phyloP scores from a whole-genome alignment of 2,329 filamentous ascomycete genomes.

The Aspergillus sp. region DNA sequence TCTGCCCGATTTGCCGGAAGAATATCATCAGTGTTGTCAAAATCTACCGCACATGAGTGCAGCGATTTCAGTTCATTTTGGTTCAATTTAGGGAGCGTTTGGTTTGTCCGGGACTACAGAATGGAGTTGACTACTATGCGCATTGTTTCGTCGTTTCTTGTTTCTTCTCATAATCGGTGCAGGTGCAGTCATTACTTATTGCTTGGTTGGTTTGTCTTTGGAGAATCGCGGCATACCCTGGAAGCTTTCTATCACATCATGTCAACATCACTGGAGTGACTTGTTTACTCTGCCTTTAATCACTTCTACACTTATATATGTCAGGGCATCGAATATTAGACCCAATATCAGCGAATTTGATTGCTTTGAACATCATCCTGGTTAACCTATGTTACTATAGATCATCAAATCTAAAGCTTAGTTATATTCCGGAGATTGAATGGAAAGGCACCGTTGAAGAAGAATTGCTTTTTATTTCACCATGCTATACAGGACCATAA shows the following conservation, averaged over 20 bases:
- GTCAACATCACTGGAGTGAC: not conserved
- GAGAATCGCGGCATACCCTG: conserved; percentile 21
- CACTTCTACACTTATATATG: not conserved
- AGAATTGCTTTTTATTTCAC: conserved; percentile 18
- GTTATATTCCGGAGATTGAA: not conserved
- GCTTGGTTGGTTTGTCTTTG: conserved; percentile 9
- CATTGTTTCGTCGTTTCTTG: not conserved
- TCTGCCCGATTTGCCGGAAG: conserved; percentile 62
- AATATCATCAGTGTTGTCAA: conserved; percentile 58
- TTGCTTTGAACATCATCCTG: not conserved
- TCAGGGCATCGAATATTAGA: not conserved
- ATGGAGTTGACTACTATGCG: not conserved
- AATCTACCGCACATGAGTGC: conserved; percentile 47
- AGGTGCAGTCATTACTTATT: not conserved
- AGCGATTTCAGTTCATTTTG: not conserved
- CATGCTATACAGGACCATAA: conserved; percentile 8
- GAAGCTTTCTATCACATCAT: conserved; percentile 7
- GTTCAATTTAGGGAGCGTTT: not conserved
- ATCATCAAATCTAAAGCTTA: too few relatives aligned
- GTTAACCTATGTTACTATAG: not conserved
- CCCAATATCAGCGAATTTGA: not conserved
- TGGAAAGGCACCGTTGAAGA: not conserved
- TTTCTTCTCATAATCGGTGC: conserved; percentile 2
- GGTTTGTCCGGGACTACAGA: not conserved
- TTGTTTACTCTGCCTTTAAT: not conserved